Percentiles rank a stretch among this genome's conserved stretches.
phyloP scores from a whole-genome alignment of 2,329 filamentous ascomycete genomes.

The Lomentospora prolificans region DNA sequence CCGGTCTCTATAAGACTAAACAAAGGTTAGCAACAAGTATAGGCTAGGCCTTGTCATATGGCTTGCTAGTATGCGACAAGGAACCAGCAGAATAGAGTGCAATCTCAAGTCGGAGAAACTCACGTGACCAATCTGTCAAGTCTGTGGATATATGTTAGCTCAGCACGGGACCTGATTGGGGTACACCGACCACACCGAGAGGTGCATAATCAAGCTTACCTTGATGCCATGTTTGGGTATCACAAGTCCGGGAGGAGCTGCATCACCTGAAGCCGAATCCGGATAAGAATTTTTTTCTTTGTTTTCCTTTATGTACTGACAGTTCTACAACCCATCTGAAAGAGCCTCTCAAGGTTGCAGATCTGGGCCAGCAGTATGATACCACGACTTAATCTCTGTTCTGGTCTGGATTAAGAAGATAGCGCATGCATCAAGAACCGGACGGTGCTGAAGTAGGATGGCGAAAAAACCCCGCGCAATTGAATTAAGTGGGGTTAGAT shows the following conservation, averaged over 20 bases:
- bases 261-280: background rate
- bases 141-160: conserved; percentile 30
- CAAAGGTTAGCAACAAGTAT: background rate
- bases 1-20: conserved; percentile 87
- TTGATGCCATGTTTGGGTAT: conserved; percentile 45
- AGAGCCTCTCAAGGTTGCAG: background rate
- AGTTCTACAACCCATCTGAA: conserved; percentile 1
- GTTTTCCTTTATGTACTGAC: background rate
- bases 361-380: background rate
- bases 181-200: background rate
- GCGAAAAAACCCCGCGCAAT: no score
- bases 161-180: background rate
- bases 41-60: no score
- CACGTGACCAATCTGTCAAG: conserved; percentile 81
- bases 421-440: background rate
- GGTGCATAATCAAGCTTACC: conserved; percentile 24
- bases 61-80: background rate
- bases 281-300: background rate
- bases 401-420: background rate
- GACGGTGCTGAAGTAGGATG: no score
- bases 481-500: no score
- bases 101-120: conserved; percentile 29
- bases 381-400: background rate
- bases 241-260: conserved; percentile 7
- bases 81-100: background rate